Evolutionary conservation across 2,329 filamentous ascomycete genomes (phyloP), one percentile per base, ranked within the genome.

Genomic region (Exophiala lecanii-corni): DNA sequence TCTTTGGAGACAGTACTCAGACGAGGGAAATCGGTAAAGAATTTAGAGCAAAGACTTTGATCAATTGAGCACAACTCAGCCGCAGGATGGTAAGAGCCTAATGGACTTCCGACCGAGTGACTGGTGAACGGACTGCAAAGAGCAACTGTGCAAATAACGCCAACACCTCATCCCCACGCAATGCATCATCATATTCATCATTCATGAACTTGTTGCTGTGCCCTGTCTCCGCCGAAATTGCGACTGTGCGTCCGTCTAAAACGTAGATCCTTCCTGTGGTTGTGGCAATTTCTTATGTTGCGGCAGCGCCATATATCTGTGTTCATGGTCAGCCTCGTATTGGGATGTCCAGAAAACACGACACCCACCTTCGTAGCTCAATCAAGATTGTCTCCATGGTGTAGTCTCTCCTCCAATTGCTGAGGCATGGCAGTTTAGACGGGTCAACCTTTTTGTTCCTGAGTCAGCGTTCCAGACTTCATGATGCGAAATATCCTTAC

Each of bases 241-340:
- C n/a, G n/a, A n/a, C n/a, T n/a, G n/a, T n/a, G n/a, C n/a, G n/a
- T n/a, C n/a, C n/a, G n/a, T 12, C 41, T 41, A 55, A 42, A 52
- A 84, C 21, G 70, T 82, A 20, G 85, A 81, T 45, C 89, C 89
- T 70, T 98, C 92, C 3, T 86, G 79, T 30, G 92, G 92, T 66
- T 98, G 92, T 9, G 88, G 85, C 20, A 96, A 80, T 71, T 97
- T 97, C 78, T 96, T 96, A 72, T 97, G 85, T 55, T 81, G 76
- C 18, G 86, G 82, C 47, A 89, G 79, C 20, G 91, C 91, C 92
- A 98, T 97, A 65, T 86, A 94, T 67, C 89, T 94, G 54, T 43
- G n/a, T 49, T 34, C 40, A n/a, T n/a, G n/a, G n/a, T n/a, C n/a
- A n/a, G n/a, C n/a, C n/a, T n/a, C n/a, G n/a, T n/a, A n/a, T n/a